These are phyloP conservation scores for Azolla pinnata DNA, from an alignment of 75 land plant species.

Conservation along the genomic window DNA sequence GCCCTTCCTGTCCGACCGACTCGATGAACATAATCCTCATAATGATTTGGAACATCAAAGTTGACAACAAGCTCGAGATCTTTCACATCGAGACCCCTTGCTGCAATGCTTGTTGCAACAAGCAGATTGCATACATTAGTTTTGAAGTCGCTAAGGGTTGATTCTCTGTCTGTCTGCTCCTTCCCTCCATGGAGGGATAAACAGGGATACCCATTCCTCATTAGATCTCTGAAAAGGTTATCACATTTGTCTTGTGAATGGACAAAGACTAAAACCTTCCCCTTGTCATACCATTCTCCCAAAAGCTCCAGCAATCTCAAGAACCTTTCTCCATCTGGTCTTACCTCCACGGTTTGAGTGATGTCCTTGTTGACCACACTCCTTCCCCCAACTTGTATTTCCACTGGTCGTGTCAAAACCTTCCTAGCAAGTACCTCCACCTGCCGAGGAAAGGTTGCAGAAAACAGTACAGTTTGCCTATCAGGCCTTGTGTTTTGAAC, in stretches of 20 bases:
- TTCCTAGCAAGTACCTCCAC: constrained; percentile 84
- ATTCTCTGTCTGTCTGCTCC: constrained; percentile 95
- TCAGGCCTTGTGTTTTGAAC: constrained; percentile 86
- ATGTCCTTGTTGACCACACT: constrained; percentile 99
- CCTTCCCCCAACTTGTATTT: constrained; percentile 91
- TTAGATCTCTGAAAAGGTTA: constrained; percentile 66
- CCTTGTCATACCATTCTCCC: constrained; percentile 98
- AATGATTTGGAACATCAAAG: constrained; percentile 91
- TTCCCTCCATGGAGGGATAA: constrained; percentile 95
- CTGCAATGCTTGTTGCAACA: constrained; percentile 93
- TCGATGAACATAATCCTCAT: constrained; percentile 98
- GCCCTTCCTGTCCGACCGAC: constrained; percentile 99
- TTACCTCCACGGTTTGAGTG: constrained; percentile 73
- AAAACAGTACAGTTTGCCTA: constrained; percentile 90
- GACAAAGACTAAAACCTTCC: constrained; percentile 90
- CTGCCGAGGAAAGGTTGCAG: constrained; percentile 96
- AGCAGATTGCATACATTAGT: constrained; percentile 85
- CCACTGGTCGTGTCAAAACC: constrained; percentile 86
- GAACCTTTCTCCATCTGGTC: constrained; percentile 77
- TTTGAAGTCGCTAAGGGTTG: constrained; percentile 83
- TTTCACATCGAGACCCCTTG: constrained; percentile 94
- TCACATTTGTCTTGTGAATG: constrained; percentile 96
- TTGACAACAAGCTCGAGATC: constrained; percentile 93
- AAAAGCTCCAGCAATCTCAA: constrained; percentile 75
- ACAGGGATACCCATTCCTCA: constrained; percentile 88